Base-by-base conservation (phyloP, 495 filamentous ascomycete species). In the Aspergillus coremiiformis region DNA sequence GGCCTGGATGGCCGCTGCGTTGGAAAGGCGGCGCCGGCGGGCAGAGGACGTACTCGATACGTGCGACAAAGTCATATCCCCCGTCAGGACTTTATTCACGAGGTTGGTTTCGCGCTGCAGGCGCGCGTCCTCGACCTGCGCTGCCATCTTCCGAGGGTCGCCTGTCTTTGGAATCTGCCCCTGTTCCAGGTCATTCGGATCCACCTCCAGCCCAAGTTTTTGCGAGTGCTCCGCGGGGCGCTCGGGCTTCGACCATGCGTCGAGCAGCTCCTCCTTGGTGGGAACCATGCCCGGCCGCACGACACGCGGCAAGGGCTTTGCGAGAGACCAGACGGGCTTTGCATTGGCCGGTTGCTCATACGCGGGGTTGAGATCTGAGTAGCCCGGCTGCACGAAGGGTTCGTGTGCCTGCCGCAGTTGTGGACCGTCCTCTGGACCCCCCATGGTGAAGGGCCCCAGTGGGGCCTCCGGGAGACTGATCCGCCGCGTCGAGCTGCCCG, bases 241-340 rank as follows among this genome's bases (percentile, higher is more conserved):
- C 53, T 66, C 64, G 0, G 68, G 61, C 30, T 63, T 68, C 0
- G 43, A 51, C 11, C 62, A 60, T 24, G 50, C 58, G 22, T 71
- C 41, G 14, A 70, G 49, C 33, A 73, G 55, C 43, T 71, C 65
- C 1, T 70, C 67, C 37, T 66, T 70, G 7, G 64, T 72, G 4
- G 68, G 68, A 17, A 72, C 66, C 71, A 74, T 77, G 15, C 62
- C 67, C 39, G 73, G 61, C 21, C 76, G 65, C 46, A 77, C 67
- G 12, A 74, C 68, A 51, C 68, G 72, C 4, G 75, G 78, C 20
- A 80, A 50, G 3, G 76, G 74, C 53, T 73, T 74, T 3, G 74
- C 72, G 39, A 79, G 53, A 61, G 69, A 69, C 65, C 70, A 81
- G 14, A 79, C 65, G 0, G 77, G 77, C 54, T 70, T 73, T 8